Evolutionary conservation across 2,329 filamentous ascomycete species (phyloP), one percentile per base, ranked within the genome.

Genomic region (Trichoderma atrobrunneum): DNA sequence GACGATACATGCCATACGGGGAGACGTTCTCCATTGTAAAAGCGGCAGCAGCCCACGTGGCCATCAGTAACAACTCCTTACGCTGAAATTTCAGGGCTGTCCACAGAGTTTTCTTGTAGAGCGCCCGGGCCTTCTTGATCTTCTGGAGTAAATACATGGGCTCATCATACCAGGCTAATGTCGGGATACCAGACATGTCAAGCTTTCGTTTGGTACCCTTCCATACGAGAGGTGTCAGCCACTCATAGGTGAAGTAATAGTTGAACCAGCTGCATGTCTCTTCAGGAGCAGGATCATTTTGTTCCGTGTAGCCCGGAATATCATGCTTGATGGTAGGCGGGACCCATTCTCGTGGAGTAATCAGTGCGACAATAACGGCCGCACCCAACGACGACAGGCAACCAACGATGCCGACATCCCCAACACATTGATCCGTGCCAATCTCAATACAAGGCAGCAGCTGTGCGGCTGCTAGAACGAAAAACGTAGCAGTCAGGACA

Each of bases 121-220:
- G 82, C 32, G 76, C 76, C 3, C 87, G 82, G 14, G 86, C 85
- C 21, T 80, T 75, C 30, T 84, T 81, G 12, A 87, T 79, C 71
- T 80, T 82, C 26, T 79, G 78, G 2, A 87, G 79, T 18, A 88
- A 82, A 65, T 86, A 78, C 26, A 84, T 77, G 10, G 87, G 87
- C 73, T 88, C 86, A 66, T 88, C 87, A 74, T 88, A 88, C 85
- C 86, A 88, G 2, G 87, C 85, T 34, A 88, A 78, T 32, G 75
- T 81, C 3, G 86, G 85, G 24, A 88, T 82, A 74, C 84, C 82
- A 48, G 84, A 81, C 75, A 86, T 81, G 30, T 84, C 83, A 69
- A 88, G 79, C 66, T 83, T 80, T 7, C 80, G 79, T 36, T 80
- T 82, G 57, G 81, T 80, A 30, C 86, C 86, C 73, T 82, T 86